Percentiles rank a stretch among this genome's conserved stretches.
phyloP scores from a whole-genome alignment of 2,329 filamentous ascomycete genomes.

The Exophiala sideris region DNA sequence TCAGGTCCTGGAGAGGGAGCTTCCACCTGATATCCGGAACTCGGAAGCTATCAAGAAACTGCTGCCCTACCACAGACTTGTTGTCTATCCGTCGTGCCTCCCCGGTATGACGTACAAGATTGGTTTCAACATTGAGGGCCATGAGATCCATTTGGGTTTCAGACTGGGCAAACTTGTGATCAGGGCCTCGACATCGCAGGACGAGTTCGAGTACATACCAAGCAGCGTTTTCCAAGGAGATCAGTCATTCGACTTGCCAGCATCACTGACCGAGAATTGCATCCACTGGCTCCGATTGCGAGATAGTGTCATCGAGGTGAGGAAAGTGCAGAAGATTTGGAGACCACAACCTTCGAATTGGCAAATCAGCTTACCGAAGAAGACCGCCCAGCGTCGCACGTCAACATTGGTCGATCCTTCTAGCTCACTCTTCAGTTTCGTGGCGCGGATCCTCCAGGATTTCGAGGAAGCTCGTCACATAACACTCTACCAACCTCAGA shows the following conservation, averaged over 20 bases:
- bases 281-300: constrained; percentile 59
- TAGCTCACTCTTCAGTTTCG: constrained; percentile 37
- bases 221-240: constrained; percentile 27
- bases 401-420: constrained; percentile 49
- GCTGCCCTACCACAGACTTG: constrained; percentile 53
- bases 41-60: constrained; percentile 46
- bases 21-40: constrained; percentile 52
- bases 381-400: constrained; percentile 30
- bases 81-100: constrained; percentile 51
- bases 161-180: constrained; percentile 43
- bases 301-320: constrained; percentile 50
- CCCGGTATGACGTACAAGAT: constrained; percentile 54
- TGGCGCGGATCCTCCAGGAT: constrained; percentile 46
- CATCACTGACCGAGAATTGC: constrained; percentile 49
- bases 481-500: constrained; percentile 46
- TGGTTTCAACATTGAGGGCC: constrained; percentile 35
- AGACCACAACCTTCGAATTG: constrained; percentile 38
- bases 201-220: constrained; percentile 38
- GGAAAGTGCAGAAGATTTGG: constrained; percentile 46
- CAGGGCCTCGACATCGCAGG: constrained; percentile 33
- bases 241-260: constrained; percentile 49
- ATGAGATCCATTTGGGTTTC: constrained; percentile 56
- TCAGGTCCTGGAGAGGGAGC: constrained; percentile 45
- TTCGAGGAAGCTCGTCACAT: constrained; percentile 50
- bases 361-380: constrained; percentile 35